Percentiles rank a stretch among this genome's conserved stretches.
Conservation (phyloP, 805 yeast genomes). For the Monosporozyma aquatica region DNA sequence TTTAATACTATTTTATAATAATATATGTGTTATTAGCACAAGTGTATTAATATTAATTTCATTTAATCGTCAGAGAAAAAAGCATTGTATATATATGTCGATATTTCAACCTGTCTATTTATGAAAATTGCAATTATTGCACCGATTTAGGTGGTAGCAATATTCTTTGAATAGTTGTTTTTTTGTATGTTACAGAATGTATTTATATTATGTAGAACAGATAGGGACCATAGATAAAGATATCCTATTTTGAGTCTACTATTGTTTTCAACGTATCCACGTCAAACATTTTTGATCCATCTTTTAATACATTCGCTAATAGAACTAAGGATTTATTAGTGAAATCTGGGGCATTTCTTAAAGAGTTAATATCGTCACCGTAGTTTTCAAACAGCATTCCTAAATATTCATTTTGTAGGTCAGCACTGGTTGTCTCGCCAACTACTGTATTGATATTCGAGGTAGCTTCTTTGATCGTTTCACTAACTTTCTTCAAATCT, state of each 20-base stretch:
- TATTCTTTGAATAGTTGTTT: no score
- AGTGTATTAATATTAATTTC: no score
- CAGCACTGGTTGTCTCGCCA: not conserved
- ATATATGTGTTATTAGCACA: no score
- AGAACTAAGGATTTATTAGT: conserved; percentile 46
- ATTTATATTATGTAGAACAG: not conserved
- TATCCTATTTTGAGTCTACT: conserved; percentile 17
- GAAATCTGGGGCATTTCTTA: conserved; percentile 59
- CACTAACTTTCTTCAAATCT: conserved; percentile 27
- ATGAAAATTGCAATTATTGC: no score
- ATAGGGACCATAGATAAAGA: not conserved
- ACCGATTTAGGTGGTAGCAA: no score
- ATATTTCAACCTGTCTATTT: no score
- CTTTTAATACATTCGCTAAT: conserved; percentile 49
- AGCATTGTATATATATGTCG: no score
- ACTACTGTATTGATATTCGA: conserved; percentile 4
- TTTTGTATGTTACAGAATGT: not conserved
- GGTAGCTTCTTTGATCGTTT: conserved; percentile 25
- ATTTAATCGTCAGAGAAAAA: no score
- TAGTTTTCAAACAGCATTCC: conserved; percentile 48
- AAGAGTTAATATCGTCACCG: conserved; percentile 50
- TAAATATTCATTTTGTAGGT: conserved; percentile 41
- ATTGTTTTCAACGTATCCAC: conserved; percentile 37
- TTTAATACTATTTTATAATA: no score
- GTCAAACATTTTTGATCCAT: conserved; percentile 52